Base-by-base conservation (phyloP, 1,139 yeast genomes). In the Yamadazyma oceani region DNA sequence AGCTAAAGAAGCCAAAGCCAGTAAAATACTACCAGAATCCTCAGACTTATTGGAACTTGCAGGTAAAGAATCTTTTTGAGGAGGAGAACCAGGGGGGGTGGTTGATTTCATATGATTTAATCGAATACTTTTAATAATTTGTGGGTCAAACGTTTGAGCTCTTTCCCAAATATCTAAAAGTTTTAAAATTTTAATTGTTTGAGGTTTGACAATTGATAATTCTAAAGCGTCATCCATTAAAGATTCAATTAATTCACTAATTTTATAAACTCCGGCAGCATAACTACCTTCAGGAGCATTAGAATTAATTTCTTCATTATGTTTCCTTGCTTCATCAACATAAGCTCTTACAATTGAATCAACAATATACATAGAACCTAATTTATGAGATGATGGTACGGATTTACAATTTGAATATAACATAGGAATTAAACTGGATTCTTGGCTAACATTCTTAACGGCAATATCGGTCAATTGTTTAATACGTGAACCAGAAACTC, bases 401-500 rank as follows among this genome's bases (percentile, higher is more conserved):
- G 80, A 77, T 62, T 80, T 84, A 66, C 92, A 78, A 61, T 84
- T 82, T 40, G 84, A 69, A 58, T 75, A 78, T 48, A 85, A 71
- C 44, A 73, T 70, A 41, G 80, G 74, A 39, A 83, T 73, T 40
- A 86, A 60, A 42, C 73, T 72, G 17, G 83, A 72, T 57, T 82
- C 88, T 32, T 68, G 64, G 53, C 57, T 52, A 38, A 60, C 85
- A 60, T 89, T 79, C 50, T 76, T 78, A 44, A 83, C 72, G 35
- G 96, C 95, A 43, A 85, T 61, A 40, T 85, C 86, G 34, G 92
- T 85, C 55, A 89, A 71, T 55, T 82, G 83, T 60, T 87, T 86
- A 60, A 92, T 92, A 66, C 96, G 89, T 42, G 96, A 81, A 30
- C 97, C 97, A 25, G 97, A 89, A 40, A 92, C 95, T 43, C 98